Base-by-base conservation (phyloP, 768 basidiomycete species). In the Exidia glandulosa region DNA sequence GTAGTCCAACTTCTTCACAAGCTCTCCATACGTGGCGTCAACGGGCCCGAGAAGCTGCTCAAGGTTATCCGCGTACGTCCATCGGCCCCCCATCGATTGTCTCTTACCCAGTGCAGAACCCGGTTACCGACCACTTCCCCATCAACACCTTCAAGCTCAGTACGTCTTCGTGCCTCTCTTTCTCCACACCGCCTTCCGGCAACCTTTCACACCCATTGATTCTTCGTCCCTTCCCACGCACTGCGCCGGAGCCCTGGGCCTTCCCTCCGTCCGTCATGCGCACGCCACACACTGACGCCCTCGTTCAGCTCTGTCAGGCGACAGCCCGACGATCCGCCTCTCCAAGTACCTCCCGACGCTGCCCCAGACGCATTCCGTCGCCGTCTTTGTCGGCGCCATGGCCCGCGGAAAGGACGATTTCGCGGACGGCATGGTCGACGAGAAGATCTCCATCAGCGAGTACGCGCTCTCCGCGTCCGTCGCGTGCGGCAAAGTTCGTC, bases 321-420 rank as follows among this genome's bases (percentile, higher is more conserved):
- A 99, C 66, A 87, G 94, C 2, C 87, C 82, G 9, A 88, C 86
- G 2, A 77, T 88, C 62, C 80, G 88, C 48, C 75, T 98, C 52
- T 92, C 91, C 1, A 77, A 81, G 60, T 97, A 91, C 75, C 76
- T 99, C 50, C 86, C 86, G 0, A 90, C 86, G 0, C 74, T 98
- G 5, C 94, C 94, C 0, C 80, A 86, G 59, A 89, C 90, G 3
- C 92, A 97, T 67, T 87, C 87, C 36, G 76, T 99, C 58, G 94
- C 92, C 19, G 89, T 99, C 59, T 96, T 97, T 66, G 94, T 99
- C 59, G 95, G 95, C 56, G 96, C 95, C 25, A 99, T 99, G 95
- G 95, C 95, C 5, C 80, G 95, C 60, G 95, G 75, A 12, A 85
- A 82, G 57, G 96, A 99, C 65, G 91, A 95, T 74, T 99, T 99